Evolutionary conservation across 2,329 filamentous ascomycete species (phyloP).

Genomic region (Colletotrichum cordylinicola): DNA sequence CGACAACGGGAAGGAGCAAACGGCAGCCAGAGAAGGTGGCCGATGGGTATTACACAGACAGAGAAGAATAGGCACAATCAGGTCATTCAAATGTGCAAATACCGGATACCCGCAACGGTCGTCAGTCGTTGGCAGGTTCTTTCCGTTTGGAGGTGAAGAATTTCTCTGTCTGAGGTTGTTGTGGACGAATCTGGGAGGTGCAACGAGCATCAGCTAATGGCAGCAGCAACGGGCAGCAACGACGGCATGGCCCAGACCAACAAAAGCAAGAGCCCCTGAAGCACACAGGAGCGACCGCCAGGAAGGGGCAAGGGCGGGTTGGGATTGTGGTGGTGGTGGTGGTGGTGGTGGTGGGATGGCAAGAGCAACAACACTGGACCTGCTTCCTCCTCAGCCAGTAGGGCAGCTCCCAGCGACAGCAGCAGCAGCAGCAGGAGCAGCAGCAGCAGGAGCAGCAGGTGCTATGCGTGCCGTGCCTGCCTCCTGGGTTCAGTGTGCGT

Average conservation of each 20-base stretch:
- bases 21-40: neutral
- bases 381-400: neutral
- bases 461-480: neutral
- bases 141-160: neutral
- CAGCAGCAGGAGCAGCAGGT: neutral
- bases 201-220: neutral
- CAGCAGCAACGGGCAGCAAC: neutral
- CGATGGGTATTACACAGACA: neutral
- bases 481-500: neutral
- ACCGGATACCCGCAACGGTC: neutral
- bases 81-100: neutral
- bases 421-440: no score
- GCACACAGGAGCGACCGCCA: constrained; percentile 1
- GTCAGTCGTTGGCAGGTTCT: neutral
- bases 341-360: neutral
- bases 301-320: neutral
- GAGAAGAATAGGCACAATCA: neutral
- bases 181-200: neutral
- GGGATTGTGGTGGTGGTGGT: no score
- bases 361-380: no score
- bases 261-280: constrained; percentile 19
- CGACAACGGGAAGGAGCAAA: neutral
- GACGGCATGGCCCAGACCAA: constrained; percentile 6
- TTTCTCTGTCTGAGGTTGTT: neutral
- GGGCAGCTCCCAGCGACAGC: neutral